Evolutionary conservation across 1,139 yeast genomes (phyloP).

Genomic region (Zygoascus meyerae): DNA sequence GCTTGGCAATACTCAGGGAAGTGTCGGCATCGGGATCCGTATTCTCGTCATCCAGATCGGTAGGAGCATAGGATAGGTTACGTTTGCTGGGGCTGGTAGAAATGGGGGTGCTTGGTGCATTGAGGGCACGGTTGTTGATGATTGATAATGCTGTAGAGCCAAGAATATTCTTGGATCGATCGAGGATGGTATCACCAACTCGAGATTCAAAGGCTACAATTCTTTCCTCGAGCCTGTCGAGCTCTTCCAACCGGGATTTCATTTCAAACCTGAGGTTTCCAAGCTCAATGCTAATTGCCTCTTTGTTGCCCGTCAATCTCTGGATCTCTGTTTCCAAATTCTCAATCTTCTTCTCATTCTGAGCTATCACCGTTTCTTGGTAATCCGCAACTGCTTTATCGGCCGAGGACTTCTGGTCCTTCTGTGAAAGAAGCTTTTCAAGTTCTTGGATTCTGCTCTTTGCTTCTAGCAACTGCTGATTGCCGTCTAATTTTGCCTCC

Average conservation of each 20-base stretch:
- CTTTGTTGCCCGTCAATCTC: slow-evolving; percentile 22
- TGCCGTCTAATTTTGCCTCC: background rate
- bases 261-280: slow-evolving; percentile 27
- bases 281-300: slow-evolving; percentile 21
- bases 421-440: slow-evolving; percentile 3
- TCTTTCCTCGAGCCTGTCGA: slow-evolving; percentile 27
- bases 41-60: slow-evolving; percentile 5
- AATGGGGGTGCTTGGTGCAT: slow-evolving; percentile 11
- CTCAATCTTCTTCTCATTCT: slow-evolving; percentile 16
- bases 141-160: slow-evolving; percentile 32
- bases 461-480: background rate
- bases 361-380: slow-evolving; percentile 3
- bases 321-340: slow-evolving; percentile 18
- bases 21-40: slow-evolving; percentile 1
- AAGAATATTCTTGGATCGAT: slow-evolving; percentile 31
- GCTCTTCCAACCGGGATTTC: slow-evolving; percentile 24
- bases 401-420: background rate
- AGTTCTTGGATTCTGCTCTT: slow-evolving; percentile 8
- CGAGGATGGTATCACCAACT: slow-evolving; percentile 26
- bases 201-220: slow-evolving; percentile 27
- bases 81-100: slow-evolving; percentile 18
- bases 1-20: slow-evolving; percentile 17
- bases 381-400: slow-evolving; percentile 8
- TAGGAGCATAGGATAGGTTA: slow-evolving; percentile 27
- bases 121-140: slow-evolving; percentile 18